phyloP scores from a whole-genome alignment of 331 rosid genomes.

The Quercus lobata region DNA sequence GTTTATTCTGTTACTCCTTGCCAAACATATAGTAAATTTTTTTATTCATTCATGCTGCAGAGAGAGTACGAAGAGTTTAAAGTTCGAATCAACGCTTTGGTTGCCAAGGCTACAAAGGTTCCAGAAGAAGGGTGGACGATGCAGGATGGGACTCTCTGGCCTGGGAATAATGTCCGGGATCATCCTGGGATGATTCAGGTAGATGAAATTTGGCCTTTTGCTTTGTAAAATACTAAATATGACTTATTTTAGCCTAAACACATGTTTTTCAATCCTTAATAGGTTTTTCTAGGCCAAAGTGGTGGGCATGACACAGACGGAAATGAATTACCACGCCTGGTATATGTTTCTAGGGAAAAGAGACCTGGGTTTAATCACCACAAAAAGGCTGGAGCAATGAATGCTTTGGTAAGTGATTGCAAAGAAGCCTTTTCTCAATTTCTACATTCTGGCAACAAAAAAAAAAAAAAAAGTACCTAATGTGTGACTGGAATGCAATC shows the following conservation, averaged over 20 bases:
- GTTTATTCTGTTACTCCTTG: not conserved
- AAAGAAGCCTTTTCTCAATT: not conserved
- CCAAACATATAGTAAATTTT: not conserved
- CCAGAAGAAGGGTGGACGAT: conserved; percentile 43
- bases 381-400: conserved; percentile 44
- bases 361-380: conserved; percentile 40
- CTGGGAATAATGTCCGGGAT: conserved; percentile 35
- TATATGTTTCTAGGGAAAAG: conserved; percentile 42
- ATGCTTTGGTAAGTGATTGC: conserved; percentile 27
- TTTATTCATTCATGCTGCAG: conserved; percentile 6
- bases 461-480: not conserved
- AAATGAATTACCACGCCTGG: conserved; percentile 36
- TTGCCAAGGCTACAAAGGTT: conserved; percentile 34
- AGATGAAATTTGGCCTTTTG: not conserved
- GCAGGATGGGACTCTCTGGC: conserved; percentile 46
- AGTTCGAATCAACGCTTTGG: conserved; percentile 36
- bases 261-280: not conserved
- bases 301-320: conserved; percentile 29
- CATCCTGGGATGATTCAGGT: conserved; percentile 51
- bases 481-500: not conserved
- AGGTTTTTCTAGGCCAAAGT: conserved; percentile 39
- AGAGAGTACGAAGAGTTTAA: conserved; percentile 44
- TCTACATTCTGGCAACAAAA: not conserved
- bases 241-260: not conserved
- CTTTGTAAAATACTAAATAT: not conserved